phyloP scores from a whole-genome alignment of 352 stramenopile species.

The Globisporangium uncinulatum region DNA sequence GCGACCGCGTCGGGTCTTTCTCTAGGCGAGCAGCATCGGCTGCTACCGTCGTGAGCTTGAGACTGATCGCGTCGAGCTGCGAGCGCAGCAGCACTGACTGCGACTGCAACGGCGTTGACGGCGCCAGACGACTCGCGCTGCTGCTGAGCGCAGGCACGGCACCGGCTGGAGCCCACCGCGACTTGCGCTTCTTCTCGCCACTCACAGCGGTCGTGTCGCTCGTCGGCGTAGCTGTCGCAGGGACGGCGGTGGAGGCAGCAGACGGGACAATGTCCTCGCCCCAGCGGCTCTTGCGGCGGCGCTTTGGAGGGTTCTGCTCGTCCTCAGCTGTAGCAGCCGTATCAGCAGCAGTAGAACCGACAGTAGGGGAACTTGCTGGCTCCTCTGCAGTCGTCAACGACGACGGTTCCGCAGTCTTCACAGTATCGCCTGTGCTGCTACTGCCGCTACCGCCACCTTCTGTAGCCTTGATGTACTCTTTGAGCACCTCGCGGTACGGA shows the following conservation, averaged over 20 bases:
- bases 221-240: neutral
- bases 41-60: conserved; percentile 73
- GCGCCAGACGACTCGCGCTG: conserved; percentile 32
- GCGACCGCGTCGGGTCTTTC: conserved; percentile 87
- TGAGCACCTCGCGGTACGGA: conserved; percentile 90
- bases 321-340: conserved; percentile 6
- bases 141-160: conserved; percentile 33
- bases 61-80: conserved; percentile 68
- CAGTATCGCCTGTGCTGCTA: neutral
- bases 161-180: conserved; percentile 57
- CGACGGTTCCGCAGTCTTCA: neutral
- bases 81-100: conserved; percentile 66
- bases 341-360: conserved; percentile 3
- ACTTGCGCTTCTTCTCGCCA: conserved; percentile 65
- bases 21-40: conserved; percentile 74
- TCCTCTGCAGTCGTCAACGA: conserved; percentile 6
- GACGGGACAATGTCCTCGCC: conserved; percentile 47
- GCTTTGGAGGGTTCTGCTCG: conserved; percentile 48
- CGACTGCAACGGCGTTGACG: conserved; percentile 64
- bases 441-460: conserved; percentile 1
- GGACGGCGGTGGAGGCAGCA: conserved; percentile 8
- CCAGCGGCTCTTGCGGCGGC: conserved; percentile 84
- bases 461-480: conserved; percentile 75
- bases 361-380: neutral
- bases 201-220: conserved; percentile 5